These are phyloP conservation scores for Nitzschia palea DNA, from an alignment of 108 stramenopile species.

Conservation along the genomic window DNA sequence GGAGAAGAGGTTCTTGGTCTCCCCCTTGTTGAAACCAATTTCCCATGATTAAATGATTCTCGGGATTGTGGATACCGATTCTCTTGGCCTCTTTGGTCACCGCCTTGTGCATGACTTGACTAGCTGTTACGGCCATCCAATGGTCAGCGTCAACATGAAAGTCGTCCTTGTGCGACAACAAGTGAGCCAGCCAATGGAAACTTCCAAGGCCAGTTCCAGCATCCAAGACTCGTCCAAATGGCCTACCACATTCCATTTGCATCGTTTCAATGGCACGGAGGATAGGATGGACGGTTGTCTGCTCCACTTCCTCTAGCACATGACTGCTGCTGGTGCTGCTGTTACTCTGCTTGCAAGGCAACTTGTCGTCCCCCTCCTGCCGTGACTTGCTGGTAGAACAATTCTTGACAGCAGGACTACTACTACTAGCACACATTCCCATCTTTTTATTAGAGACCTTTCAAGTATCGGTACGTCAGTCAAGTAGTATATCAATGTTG, in stretches of 20 bases:
- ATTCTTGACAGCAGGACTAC: not conserved
- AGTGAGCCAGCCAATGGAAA: conserved; percentile 83
- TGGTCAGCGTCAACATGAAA: not conserved
- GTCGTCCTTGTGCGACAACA: conserved; percentile 24
- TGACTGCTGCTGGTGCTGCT: no score
- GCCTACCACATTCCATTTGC: conserved; percentile 44
- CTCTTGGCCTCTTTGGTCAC: conserved; percentile 55
- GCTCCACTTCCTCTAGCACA: not conserved
- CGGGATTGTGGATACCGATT: conserved; percentile 44
- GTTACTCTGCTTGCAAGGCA: not conserved
- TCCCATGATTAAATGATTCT: conserved; percentile 72
- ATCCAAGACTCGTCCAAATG: conserved; percentile 83
- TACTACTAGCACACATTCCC: not conserved
- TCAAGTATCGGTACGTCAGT: no score
- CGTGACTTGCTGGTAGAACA: not conserved
- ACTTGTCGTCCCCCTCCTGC: not conserved
- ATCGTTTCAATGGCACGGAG: not conserved
- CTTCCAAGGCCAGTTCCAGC: conserved; percentile 91
- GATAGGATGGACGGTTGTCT: not conserved
- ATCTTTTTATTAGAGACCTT: no score
- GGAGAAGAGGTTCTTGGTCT: not conserved
- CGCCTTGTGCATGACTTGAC: conserved; percentile 62
- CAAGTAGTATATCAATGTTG: no score
- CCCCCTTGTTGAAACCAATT: conserved; percentile 70
- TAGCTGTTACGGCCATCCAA: conserved; percentile 68